Conservation (phyloP, 2,329 filamentous ascomycete species). For the Teratosphaeria gauchensis region DNA sequence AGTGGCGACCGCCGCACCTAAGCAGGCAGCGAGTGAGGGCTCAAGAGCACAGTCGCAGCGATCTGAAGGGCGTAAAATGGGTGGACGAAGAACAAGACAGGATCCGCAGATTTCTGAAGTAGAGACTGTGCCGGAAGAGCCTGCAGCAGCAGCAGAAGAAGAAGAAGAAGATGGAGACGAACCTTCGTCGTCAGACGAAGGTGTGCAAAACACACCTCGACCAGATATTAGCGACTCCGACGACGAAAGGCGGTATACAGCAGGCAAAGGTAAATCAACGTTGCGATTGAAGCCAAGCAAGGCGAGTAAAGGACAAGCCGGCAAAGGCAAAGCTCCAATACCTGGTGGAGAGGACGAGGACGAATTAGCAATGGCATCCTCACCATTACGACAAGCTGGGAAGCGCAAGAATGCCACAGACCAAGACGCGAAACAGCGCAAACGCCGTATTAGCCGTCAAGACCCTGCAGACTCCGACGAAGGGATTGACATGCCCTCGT, state of each 20-base stretch:
- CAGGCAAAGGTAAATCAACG: slow-evolving; percentile 24
- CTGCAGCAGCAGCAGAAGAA: neutral
- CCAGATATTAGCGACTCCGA: slow-evolving; percentile 10
- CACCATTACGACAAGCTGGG: neutral
- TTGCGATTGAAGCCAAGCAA: slow-evolving; percentile 24
- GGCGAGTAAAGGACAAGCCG: slow-evolving; percentile 14
- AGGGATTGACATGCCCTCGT: slow-evolving; percentile 25
- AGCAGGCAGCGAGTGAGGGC: neutral
- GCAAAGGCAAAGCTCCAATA: slow-evolving; percentile 15
- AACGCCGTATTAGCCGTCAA: slow-evolving; percentile 12
- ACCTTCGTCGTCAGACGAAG: neutral
- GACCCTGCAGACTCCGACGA: slow-evolving; percentile 17
- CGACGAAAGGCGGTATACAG: slow-evolving; percentile 9
- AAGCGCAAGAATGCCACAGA: slow-evolving; percentile 4
- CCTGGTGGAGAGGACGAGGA: neutral
- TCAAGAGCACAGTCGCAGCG: neutral
- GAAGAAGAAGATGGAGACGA: neutral
- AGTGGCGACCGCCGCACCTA: neutral
- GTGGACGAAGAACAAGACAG: neutral
- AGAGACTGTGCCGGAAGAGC: neutral
- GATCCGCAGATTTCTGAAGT: neutral
- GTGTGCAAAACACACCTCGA: slow-evolving; percentile 7
- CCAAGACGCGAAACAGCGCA: slow-evolving; percentile 5
- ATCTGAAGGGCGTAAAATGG: neutral
- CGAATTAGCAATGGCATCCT: slow-evolving; percentile 1